These are phyloP conservation scores for Candida khao-thaluensis DNA, from an alignment of 805 yeast genomes.

Conservation along the genomic window DNA sequence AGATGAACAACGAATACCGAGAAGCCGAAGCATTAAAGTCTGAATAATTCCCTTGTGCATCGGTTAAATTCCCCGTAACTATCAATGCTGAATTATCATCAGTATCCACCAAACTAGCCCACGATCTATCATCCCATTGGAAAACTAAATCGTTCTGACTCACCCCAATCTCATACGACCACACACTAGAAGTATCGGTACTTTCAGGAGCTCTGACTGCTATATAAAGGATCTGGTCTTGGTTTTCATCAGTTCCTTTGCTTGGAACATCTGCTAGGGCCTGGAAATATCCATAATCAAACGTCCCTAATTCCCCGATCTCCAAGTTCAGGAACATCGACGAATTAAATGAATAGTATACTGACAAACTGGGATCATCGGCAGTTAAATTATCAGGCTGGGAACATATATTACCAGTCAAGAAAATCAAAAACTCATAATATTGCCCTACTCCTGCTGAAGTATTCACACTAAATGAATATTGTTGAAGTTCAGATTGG, in stretches of 20 bases:
- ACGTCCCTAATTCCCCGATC: slow-evolving; percentile 28
- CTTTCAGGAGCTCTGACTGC: slow-evolving; percentile 43
- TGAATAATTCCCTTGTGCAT: slow-evolving; percentile 13
- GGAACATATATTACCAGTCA: slow-evolving; percentile 52
- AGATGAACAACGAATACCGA: slow-evolving; percentile 46
- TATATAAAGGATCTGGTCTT: slow-evolving; percentile 28
- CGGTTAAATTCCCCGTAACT: slow-evolving; percentile 53
- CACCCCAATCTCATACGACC: slow-evolving; percentile 68
- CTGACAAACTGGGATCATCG: slow-evolving; percentile 30
- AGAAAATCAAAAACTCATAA: slow-evolving; percentile 47
- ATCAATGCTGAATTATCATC: slow-evolving; percentile 68
- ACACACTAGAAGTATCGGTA: slow-evolving; percentile 34
- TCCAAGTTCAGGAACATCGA: slow-evolving; percentile 31
- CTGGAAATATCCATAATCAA: slow-evolving; percentile 37
- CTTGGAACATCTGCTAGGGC: slow-evolving; percentile 37
- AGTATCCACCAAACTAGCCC: slow-evolving; percentile 62
- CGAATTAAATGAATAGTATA: slow-evolving; percentile 40
- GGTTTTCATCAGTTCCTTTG: slow-evolving; percentile 8
- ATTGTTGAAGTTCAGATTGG: slow-evolving; percentile 41
- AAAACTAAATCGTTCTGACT: slow-evolving; percentile 62
- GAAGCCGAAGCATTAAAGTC: slow-evolving; percentile 25
- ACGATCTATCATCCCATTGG: slow-evolving; percentile 64
- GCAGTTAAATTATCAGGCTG: slow-evolving; percentile 26
- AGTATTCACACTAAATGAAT: slow-evolving; percentile 45
- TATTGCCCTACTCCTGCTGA: slow-evolving; percentile 44